phyloP scores from a whole-genome alignment of 805 yeast species.

The Saturnispora mendoncae region DNA sequence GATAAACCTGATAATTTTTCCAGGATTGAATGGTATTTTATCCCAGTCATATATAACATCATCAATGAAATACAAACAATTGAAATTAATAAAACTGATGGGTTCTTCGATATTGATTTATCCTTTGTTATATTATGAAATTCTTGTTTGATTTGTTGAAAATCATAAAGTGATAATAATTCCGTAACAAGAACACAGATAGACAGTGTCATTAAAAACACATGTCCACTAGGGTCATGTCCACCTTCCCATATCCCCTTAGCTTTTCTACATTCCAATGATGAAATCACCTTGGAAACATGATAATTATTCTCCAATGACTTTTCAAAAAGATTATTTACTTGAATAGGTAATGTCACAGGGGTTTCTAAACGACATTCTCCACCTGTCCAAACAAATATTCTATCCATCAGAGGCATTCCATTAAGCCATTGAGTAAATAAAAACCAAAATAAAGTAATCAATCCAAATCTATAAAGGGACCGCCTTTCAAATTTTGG shows the following conservation, averaged over 20 bases:
- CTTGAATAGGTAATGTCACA: neutral
- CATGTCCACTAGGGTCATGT: slow-evolving; percentile 94
- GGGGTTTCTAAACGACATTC: slow-evolving; percentile 36
- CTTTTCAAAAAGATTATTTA: slow-evolving; percentile 1
- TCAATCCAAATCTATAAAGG: slow-evolving; percentile 37
- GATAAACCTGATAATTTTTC: slow-evolving; percentile 69
- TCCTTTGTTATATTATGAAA: slow-evolving; percentile 1
- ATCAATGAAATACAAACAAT: slow-evolving; percentile 59
- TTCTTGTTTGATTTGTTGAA: slow-evolving; percentile 13
- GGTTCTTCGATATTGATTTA: slow-evolving; percentile 12
- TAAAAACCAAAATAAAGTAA: slow-evolving; percentile 74
- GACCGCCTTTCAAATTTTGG: slow-evolving; percentile 11
- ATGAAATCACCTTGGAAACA: slow-evolving; percentile 22
- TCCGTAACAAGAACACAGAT: slow-evolving; percentile 62
- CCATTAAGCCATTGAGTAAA: slow-evolving; percentile 88
- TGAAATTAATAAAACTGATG: slow-evolving; percentile 26
- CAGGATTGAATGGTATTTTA: slow-evolving; percentile 71
- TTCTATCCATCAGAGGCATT: slow-evolving; percentile 78
- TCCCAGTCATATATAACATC: slow-evolving; percentile 77
- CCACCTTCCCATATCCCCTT: slow-evolving; percentile 79
- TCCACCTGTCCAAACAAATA: slow-evolving; percentile 80
- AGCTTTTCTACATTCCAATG: slow-evolving; percentile 41
- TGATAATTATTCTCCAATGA: slow-evolving; percentile 3
- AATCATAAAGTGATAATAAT: slow-evolving; percentile 24
- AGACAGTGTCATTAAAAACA: slow-evolving; percentile 64